phyloP scores from a whole-genome alignment of 495 filamentous ascomycete genomes.

The Penicillium coffeae region DNA sequence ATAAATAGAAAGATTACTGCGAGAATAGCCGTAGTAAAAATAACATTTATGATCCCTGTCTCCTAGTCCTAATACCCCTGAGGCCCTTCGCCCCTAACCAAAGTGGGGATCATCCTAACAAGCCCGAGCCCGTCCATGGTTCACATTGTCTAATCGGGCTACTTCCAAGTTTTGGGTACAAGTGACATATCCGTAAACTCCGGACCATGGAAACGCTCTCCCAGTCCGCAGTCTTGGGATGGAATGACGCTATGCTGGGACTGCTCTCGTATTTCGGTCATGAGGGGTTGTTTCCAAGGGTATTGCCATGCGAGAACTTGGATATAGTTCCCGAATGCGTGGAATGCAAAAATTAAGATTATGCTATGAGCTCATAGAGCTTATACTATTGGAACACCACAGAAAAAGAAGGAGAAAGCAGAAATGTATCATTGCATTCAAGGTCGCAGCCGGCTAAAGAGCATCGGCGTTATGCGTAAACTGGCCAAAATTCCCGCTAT shows the following conservation, averaged over 20 bases:
- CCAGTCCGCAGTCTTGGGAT: slow-evolving; percentile 16
- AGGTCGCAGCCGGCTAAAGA: too few relatives aligned
- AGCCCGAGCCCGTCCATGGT: slow-evolving; percentile 1
- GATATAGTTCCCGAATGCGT: too few relatives aligned
- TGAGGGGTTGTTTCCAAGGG: neutral
- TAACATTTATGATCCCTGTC: neutral
- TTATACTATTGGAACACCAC: too few relatives aligned
- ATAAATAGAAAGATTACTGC: too few relatives aligned
- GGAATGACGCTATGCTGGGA: slow-evolving; percentile 18
- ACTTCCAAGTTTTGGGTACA: slow-evolving; percentile 4
- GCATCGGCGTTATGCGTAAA: too few relatives aligned
- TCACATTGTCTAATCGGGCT: slow-evolving; percentile 11
- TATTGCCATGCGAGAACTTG: neutral
- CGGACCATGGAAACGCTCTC: slow-evolving; percentile 15
- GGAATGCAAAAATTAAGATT: too few relatives aligned
- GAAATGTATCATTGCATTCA: too few relatives aligned
- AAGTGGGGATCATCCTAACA: slow-evolving; percentile 6
- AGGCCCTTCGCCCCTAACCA: neutral
- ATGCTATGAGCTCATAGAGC: too few relatives aligned
- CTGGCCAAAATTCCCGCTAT: neutral
- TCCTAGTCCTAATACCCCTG: neutral
- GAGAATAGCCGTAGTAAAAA: neutral
- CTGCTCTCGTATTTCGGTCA: neutral
- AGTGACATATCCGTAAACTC: slow-evolving; percentile 13
- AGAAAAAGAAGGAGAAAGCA: too few relatives aligned